Evolutionary conservation across 2,329 filamentous ascomycete species (phyloP).

Genomic region (Fusarium tupiense): DNA sequence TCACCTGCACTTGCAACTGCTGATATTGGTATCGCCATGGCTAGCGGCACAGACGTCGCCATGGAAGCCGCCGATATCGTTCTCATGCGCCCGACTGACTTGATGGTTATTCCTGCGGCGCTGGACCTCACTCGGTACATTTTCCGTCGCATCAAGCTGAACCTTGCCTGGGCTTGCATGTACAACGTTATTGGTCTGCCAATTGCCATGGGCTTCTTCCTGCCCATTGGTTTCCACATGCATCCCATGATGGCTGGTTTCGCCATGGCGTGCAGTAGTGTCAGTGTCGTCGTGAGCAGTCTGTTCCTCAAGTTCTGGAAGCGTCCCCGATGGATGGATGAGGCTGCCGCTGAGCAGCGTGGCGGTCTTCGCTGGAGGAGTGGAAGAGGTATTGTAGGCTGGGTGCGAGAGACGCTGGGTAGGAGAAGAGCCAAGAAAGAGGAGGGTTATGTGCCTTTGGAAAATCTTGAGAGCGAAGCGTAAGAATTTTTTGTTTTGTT

Average conservation of each 20-base stretch:
- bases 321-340: constrained; percentile 86
- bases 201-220: constrained; percentile 95
- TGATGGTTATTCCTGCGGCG: constrained; percentile 91
- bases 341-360: constrained; percentile 69
- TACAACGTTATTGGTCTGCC: constrained; percentile 94
- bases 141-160: constrained; percentile 92
- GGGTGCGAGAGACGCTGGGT: constrained; percentile 53
- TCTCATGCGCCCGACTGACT: constrained; percentile 89
- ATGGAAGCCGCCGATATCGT: constrained; percentile 98
- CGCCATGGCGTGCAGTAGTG: constrained; percentile 91
- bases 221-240: constrained; percentile 86
- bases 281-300: constrained; percentile 87
- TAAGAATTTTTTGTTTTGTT: constrained; percentile 10
- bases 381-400: constrained; percentile 55
- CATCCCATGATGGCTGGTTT: constrained; percentile 95
- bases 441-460: constrained; percentile 69
- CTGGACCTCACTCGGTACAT: constrained; percentile 85
- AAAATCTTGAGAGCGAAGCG: constrained; percentile 56
- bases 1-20: constrained; percentile 93
- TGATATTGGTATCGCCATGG: constrained; percentile 91
- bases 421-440: constrained; percentile 54
- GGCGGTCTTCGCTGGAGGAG: constrained; percentile 55
- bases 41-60: constrained; percentile 92
- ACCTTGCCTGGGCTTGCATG: constrained; percentile 89
- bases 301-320: constrained; percentile 88